These are phyloP conservation scores for Grigorovia humatica DNA, from an alignment of 805 yeast species.

Conservation along the genomic window DNA sequence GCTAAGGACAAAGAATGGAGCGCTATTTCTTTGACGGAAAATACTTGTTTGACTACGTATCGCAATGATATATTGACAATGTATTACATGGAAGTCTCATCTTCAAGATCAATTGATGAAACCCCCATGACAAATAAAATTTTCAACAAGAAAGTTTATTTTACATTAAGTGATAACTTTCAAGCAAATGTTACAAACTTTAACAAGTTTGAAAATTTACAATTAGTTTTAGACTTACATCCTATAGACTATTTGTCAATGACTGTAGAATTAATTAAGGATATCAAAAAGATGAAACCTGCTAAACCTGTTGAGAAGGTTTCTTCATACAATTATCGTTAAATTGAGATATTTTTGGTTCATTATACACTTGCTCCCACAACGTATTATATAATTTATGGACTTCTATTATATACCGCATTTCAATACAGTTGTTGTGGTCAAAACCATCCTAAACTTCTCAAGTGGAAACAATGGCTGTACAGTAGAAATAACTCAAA, in stretches of 20 bases:
- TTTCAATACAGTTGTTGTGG: too few relatives aligned
- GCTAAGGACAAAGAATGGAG: neutral
- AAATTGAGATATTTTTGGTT: too few relatives aligned
- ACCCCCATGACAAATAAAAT: neutral
- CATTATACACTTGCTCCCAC: too few relatives aligned
- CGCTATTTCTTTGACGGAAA: neutral
- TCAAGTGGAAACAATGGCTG: too few relatives aligned
- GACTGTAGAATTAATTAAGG: neutral
- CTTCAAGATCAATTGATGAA: neutral
- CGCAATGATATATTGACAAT: neutral
- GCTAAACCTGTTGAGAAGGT: neutral
- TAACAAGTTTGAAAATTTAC: neutral
- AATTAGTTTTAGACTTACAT: neutral
- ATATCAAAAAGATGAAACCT: neutral
- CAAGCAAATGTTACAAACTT: neutral
- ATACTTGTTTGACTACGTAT: neutral
- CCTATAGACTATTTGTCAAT: neutral
- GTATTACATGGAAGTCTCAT: neutral
- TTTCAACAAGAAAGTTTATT: neutral
- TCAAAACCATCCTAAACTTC: too few relatives aligned
- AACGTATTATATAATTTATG: too few relatives aligned
- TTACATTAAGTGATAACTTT: neutral
- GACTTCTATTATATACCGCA: too few relatives aligned
- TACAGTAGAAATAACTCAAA: too few relatives aligned
- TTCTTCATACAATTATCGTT: too few relatives aligned